Evolutionary conservation across 192 early-diverging fungal genomes (phyloP).

Genomic region (Entomortierella chlamydospora): DNA sequence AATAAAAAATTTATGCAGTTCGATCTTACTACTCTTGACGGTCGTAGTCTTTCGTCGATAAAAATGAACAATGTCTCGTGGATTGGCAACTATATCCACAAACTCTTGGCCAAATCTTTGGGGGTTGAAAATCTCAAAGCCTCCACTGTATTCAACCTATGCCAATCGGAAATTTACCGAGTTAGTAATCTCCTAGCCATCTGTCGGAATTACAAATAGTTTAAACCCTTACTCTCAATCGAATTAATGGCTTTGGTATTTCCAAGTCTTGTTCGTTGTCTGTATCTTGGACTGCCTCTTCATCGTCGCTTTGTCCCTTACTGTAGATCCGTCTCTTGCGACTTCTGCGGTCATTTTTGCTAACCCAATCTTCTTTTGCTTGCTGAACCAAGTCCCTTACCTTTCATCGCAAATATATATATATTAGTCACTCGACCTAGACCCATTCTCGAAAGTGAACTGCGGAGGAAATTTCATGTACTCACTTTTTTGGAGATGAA

Average conservation of each 20-base stretch:
- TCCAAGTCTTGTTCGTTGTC: not conserved
- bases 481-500: slow-evolving; percentile 68
- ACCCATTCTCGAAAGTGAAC: too few relatives aligned
- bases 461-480: too few relatives aligned
- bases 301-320: slow-evolving; percentile 39
- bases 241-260: slow-evolving; percentile 73
- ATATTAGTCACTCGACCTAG: too few relatives aligned
- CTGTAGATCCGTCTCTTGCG: slow-evolving; percentile 44
- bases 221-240: slow-evolving; percentile 63
- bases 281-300: slow-evolving; percentile 19
- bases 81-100: slow-evolving; percentile 86
- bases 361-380: slow-evolving; percentile 72
- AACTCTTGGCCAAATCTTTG: slow-evolving; percentile 87
- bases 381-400: slow-evolving; percentile 71
- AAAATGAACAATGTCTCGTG: slow-evolving; percentile 88
- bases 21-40: slow-evolving; percentile 20
- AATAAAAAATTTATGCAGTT: too few relatives aligned
- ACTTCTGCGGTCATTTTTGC: slow-evolving; percentile 46
- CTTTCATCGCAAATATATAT: slow-evolving; percentile 2
- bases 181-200: too few relatives aligned
- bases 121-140: slow-evolving; percentile 86
- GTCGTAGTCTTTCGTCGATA: slow-evolving; percentile 65
- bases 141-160: slow-evolving; percentile 87
- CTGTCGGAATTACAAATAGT: not conserved
- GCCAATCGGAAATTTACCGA: too few relatives aligned